phyloP scores from a whole-genome alignment of 768 basidiomycete species.

The Termitomyces sp. region DNA sequence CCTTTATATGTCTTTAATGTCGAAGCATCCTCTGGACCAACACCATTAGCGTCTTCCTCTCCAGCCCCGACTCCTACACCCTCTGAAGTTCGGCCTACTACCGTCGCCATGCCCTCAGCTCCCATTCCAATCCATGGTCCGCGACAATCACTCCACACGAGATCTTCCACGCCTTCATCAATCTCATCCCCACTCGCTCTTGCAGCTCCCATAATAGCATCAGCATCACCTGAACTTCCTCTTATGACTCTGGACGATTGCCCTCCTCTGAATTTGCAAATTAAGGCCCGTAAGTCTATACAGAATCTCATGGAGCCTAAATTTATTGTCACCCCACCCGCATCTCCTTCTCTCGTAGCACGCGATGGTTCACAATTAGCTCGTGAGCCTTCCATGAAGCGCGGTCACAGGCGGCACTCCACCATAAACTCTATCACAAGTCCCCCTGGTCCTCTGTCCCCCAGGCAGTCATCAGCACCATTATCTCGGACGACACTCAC shows the following conservation, averaged over 20 bases:
- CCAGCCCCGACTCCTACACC: constrained; percentile 29
- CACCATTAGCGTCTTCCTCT: constrained; percentile 59
- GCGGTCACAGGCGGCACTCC: constrained; percentile 67
- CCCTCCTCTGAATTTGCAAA: constrained; percentile 53
- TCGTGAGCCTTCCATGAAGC: constrained; percentile 45
- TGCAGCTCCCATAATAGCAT: constrained; percentile 77
- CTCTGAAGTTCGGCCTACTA: constrained; percentile 23
- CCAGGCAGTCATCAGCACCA: constrained; percentile 76
- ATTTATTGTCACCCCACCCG: constrained; percentile 66
- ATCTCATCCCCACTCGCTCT: constrained; percentile 83
- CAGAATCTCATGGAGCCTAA: constrained; percentile 62
- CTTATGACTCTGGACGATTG: constrained; percentile 43
- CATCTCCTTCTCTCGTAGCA: constrained; percentile 59
- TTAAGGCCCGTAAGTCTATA: constrained; percentile 61
- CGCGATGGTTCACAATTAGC: constrained; percentile 32
- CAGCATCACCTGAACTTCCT: constrained; percentile 24
- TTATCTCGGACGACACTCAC: constrained; percentile 75
- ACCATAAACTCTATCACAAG: constrained; percentile 58
- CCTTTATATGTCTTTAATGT: constrained; percentile 59
- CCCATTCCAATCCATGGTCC: constrained; percentile 24
- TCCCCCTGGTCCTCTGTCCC: constrained; percentile 73
- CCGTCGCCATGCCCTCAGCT: constrained; percentile 20
- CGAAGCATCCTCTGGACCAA: constrained; percentile 51
- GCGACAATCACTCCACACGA: constrained; percentile 55
- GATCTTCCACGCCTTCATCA: constrained; percentile 86